Percentiles rank a stretch among this genome's conserved stretches.
phyloP scores from a whole-genome alignment of 139 green algal species.

The Chlamydomonas schloesseri region DNA sequence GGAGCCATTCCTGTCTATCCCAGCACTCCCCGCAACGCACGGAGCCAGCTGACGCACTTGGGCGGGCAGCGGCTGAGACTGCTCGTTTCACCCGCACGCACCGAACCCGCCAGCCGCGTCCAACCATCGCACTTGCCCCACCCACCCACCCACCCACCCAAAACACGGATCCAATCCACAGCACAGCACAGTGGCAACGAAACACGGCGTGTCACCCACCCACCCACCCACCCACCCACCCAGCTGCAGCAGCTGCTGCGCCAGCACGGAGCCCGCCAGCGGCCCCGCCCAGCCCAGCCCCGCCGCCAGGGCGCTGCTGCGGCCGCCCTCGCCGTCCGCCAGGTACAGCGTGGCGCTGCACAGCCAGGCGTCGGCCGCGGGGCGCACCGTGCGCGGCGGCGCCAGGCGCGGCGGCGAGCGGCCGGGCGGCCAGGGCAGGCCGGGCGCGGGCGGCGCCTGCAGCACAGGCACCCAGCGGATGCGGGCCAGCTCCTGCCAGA shows the following conservation, averaged over 20 bases:
- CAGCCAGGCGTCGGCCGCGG: conserved; percentile 73
- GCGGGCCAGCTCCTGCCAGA: conserved; percentile 66
- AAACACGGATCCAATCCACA: no score
- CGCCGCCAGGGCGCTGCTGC: conserved; percentile 47
- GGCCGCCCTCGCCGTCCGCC: conserved; percentile 72
- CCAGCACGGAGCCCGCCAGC: conserved; percentile 56
- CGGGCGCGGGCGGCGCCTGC: conserved; percentile 38
- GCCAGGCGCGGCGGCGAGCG: conserved; percentile 41
- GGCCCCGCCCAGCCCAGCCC: conserved; percentile 66
- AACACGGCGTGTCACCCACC: no score
- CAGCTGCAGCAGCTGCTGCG: conserved; percentile 68
- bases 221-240: conserved; percentile 8
- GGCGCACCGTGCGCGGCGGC: conserved; percentile 61
- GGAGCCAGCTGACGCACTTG: no score
- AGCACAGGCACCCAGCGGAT: conserved; percentile 78
- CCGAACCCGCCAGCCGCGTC: no score
- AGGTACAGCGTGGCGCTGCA: conserved; percentile 59
- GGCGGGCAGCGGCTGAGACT: no score
- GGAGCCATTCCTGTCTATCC: no score
- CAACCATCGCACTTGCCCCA: no score
- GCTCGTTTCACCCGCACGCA: no score
- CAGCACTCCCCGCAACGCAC: no score
- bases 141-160: no score
- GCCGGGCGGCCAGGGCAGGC: conserved; percentile 71
- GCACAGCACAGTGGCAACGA: no score